Evolutionary conservation across 2,329 filamentous ascomycete genomes (phyloP), one percentile per base, ranked within the genome.

Genomic region (Penicillium sp.): DNA sequence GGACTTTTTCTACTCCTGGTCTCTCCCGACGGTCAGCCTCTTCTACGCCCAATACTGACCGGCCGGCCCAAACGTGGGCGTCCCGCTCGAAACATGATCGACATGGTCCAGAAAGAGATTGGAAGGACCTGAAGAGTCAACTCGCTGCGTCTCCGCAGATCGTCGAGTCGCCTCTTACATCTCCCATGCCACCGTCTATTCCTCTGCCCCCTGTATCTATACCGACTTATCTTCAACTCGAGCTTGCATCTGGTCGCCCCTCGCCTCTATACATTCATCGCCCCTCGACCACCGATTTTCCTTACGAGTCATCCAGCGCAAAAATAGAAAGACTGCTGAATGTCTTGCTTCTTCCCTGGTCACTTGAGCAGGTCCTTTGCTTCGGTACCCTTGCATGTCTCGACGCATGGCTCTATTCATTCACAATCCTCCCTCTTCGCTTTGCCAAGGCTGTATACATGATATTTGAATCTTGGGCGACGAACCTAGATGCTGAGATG

Each of bases 341-440:
- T 66, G 95, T 96, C 53, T 72, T 98, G 5, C 76, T 90, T 24
- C 74, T 98, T 3, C 90, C 92, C 0, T 80, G 83, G 0, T 88
- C 87, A 53, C 78, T 98, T 4, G 93, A 98, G 71, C 81, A 86
- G 40, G 86, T 91, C 0, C 79, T 98, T 5, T 83, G 84, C 52
- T 97, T 98, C 71, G 93, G 93, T 6, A 85, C 88, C 0, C 72
- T 97, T 29, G 91, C 92, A 6, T 98, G 93, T 70, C 77, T 98
- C 5, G 93, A 98, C 67, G 88, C 92, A 1, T 98, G 92, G 90
- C 80, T 98, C 1, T 93, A 96, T 72, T 95, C 89, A 0, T 95
- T 98, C 61, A 98, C 93, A 0, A 95, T 98, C 39, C 75, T 98
- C 0, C 93, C 93, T 0, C 79, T 98, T 51, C 82, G 93, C 2